These are phyloP conservation scores for Penicillium fimorum DNA, from an alignment of 495 filamentous ascomycete species.

Conservation along the genomic window DNA sequence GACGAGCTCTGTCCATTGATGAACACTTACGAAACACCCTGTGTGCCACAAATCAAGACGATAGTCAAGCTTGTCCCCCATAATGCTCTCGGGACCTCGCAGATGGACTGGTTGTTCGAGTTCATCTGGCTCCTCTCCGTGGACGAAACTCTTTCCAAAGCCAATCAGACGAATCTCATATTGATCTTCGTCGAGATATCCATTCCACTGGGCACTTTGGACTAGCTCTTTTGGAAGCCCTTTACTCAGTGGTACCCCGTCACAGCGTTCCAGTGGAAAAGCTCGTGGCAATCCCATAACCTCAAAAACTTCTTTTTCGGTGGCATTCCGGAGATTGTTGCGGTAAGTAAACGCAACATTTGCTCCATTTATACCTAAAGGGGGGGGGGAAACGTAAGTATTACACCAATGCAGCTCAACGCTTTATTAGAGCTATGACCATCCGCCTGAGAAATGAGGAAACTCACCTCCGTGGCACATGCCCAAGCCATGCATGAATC, in stretches of 20 bases:
- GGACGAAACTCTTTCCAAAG: neutral
- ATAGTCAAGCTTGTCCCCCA: neutral
- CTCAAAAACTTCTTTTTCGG: neutral
- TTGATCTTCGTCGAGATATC: neutral
- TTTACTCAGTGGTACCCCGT: neutral
- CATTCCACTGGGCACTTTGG: neutral
- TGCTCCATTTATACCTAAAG: neutral
- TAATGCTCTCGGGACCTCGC: neutral
- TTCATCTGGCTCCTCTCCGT: neutral
- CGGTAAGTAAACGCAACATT: no score
- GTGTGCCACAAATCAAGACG: neutral
- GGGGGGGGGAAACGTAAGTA: neutral
- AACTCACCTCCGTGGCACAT: conserved; percentile 1
- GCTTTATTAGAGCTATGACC: neutral
- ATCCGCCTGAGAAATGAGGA: neutral
- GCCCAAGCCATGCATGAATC: neutral
- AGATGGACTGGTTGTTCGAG: neutral
- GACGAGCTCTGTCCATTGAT: neutral
- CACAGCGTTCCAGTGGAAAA: neutral
- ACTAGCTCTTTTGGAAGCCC: neutral
- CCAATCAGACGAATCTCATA: neutral
- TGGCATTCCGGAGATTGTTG: no score
- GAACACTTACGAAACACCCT: neutral
- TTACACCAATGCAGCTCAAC: neutral
- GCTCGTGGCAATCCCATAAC: neutral